These are phyloP conservation scores for Neurospora cerealis DNA, from an alignment of 495 filamentous ascomycete genomes.

Conservation along the genomic window DNA sequence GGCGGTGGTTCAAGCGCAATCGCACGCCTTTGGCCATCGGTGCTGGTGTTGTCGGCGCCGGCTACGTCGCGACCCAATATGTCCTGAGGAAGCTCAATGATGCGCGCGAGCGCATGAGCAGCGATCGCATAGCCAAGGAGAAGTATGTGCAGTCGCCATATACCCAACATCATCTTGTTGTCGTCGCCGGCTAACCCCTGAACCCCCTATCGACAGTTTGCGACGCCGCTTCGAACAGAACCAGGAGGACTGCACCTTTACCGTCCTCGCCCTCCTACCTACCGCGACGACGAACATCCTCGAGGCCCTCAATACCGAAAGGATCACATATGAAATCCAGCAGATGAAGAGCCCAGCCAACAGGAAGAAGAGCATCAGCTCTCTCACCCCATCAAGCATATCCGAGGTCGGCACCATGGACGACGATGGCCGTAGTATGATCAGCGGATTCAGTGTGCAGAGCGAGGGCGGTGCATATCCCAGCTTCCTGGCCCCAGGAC, in stretches of 20 bases:
- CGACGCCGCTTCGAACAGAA: constrained; percentile 96
- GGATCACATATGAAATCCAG: constrained; percentile 82
- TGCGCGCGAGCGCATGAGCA: constrained; percentile 87
- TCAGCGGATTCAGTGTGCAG: constrained; percentile 47
- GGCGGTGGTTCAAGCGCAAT: constrained; percentile 86
- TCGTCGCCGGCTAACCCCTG: constrained; percentile 4
- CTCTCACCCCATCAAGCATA: constrained; percentile 58
- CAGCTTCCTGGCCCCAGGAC: constrained; percentile 46
- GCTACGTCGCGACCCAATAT: constrained; percentile 91
- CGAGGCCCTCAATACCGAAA: constrained; percentile 78
- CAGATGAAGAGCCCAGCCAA: constrained; percentile 71
- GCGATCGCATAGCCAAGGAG: constrained; percentile 87
- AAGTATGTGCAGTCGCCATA: constrained; percentile 51
- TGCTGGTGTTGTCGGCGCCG: constrained; percentile 74
- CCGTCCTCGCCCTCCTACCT: constrained; percentile 89
- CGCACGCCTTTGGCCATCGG: constrained; percentile 81
- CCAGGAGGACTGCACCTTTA: constrained; percentile 96
- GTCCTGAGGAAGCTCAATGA: constrained; percentile 81
- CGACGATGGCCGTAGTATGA: constrained; percentile 69
- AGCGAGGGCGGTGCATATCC: constrained; percentile 69
- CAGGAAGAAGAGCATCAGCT: constrained; percentile 54
- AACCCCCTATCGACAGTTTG: constrained; percentile 45
- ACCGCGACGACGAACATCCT: constrained; percentile 84
- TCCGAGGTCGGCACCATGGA: constrained; percentile 45
- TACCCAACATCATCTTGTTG: not conserved